Conservation (phyloP, 257 asterid genomes). For the Thymus mandschuricus region DNA sequence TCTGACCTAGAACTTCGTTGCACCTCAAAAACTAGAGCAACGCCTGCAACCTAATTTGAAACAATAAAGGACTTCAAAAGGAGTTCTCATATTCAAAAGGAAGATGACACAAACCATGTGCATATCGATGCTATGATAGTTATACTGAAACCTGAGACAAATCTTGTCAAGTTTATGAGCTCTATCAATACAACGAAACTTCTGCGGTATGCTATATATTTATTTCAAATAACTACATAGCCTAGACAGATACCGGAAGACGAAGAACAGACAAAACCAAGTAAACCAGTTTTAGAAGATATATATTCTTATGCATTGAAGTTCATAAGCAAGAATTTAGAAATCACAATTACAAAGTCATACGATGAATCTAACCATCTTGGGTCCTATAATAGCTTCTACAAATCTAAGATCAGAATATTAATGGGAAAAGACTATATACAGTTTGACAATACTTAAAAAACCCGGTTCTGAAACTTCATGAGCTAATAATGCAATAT, state of each 20-base stretch:
- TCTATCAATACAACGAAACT: not conserved
- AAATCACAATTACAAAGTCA: too few species aligned
- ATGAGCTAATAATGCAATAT: too few species aligned
- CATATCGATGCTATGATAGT: not conserved
- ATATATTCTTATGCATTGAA: too few species aligned
- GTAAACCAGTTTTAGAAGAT: too few species aligned
- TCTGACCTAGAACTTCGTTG: slow-evolving; percentile 84
- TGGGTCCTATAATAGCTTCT: too few species aligned
- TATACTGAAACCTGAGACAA: not conserved
- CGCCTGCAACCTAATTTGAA: slow-evolving; percentile 70
- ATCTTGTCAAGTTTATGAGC: not conserved
- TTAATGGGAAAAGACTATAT: too few species aligned
- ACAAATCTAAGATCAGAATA: too few species aligned
- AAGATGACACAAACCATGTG: not conserved
- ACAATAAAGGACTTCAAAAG: slow-evolving; percentile 1
- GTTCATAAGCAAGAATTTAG: too few species aligned
- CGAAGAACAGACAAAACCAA: not conserved
- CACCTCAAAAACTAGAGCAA: slow-evolving; percentile 71
- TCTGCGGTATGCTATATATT: not conserved
- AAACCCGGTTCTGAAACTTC: too few species aligned
- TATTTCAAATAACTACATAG: not conserved
- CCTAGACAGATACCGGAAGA: not conserved
- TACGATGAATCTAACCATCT: too few species aligned
- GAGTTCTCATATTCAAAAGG: slow-evolving; percentile 9
- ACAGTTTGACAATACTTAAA: too few species aligned